phyloP scores from a whole-genome alignment of 129 eudicot genomes.

The Saussurea involucrata region DNA sequence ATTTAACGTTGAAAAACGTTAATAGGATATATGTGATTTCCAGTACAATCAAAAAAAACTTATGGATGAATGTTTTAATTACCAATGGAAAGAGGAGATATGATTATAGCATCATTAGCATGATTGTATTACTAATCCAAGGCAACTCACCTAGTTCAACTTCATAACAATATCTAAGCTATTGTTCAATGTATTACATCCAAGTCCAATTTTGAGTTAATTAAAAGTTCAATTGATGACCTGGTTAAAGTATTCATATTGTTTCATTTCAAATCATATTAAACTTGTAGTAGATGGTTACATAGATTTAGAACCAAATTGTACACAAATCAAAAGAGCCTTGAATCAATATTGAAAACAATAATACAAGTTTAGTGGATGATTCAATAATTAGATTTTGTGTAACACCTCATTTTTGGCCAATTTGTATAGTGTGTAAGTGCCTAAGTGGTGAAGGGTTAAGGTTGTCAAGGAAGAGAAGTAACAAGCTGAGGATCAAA shows the following conservation, averaged over 20 bases:
- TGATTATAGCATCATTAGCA: background rate
- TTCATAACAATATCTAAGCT: too few relatives aligned
- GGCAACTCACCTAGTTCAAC: background rate
- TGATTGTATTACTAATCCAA: background rate
- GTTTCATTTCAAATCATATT: background rate
- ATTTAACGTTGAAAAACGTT: background rate
- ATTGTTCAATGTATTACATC: background rate
- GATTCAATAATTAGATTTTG: too few relatives aligned
- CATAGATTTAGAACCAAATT: background rate
- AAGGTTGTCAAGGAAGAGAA: too few relatives aligned
- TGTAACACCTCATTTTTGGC: background rate
- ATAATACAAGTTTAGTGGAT: background rate
- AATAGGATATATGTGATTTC: background rate
- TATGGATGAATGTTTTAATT: background rate
- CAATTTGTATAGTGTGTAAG: too few relatives aligned
- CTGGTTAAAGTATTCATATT: too few relatives aligned
- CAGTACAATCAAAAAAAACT: background rate
- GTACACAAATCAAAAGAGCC: background rate
- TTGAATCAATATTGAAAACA: too few relatives aligned
- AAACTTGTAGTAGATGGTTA: background rate
- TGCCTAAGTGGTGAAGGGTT: too few relatives aligned
- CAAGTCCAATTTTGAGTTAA: background rate
- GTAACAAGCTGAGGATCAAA: background rate
- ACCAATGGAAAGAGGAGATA: background rate
- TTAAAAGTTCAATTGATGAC: background rate